A percentile compares a stretch with the other conserved stretches of the same genome.
Evolutionary conservation across 345 rosid genomes (phyloP).

Genomic region (Aquilaria malaccensis): DNA sequence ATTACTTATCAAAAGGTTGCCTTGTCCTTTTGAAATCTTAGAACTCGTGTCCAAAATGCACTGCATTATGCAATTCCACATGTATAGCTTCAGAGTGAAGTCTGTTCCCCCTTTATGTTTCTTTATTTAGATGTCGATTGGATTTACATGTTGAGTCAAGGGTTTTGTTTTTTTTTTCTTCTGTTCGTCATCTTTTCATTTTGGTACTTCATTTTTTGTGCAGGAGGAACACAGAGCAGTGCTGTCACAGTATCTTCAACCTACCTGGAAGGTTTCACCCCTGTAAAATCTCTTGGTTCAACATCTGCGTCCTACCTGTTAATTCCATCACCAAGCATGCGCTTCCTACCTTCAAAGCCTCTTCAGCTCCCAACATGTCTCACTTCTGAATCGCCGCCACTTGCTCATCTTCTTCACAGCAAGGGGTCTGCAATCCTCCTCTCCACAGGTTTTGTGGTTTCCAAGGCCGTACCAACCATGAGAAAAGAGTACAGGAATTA

Average conservation of each 20-base stretch:
- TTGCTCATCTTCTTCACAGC: conserved; percentile 98
- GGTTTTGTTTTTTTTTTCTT: not conserved
- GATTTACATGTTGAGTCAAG: not conserved
- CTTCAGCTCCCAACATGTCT: conserved; percentile 92
- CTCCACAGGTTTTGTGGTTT: conserved; percentile 84
- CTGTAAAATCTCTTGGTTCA: conserved; percentile 89
- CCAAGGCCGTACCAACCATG: conserved; percentile 87
- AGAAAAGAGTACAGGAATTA: conserved; percentile 63
- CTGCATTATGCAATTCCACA: no score
- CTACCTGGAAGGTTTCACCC: conserved; percentile 86
- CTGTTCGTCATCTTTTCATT: conserved; percentile 1
- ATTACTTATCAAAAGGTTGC: no score
- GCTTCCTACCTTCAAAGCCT: conserved; percentile 86
- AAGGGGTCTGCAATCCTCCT: conserved; percentile 86
- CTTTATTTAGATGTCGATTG: no score
- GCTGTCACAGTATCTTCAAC: conserved; percentile 36
- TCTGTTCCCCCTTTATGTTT: no score
- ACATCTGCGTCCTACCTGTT: conserved; percentile 72
- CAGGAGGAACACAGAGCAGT: conserved; percentile 64
- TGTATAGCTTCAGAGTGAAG: no score
- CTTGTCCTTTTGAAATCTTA: no score
- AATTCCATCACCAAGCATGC: conserved; percentile 96
- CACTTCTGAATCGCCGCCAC: conserved; percentile 97
- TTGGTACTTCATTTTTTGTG: conserved; percentile 12
- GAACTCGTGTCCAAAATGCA: no score